Percentiles rank a stretch among this genome's conserved stretches.
Conservation (phyloP, 2,329 filamentous ascomycete species). For the Fusarium illudens region DNA sequence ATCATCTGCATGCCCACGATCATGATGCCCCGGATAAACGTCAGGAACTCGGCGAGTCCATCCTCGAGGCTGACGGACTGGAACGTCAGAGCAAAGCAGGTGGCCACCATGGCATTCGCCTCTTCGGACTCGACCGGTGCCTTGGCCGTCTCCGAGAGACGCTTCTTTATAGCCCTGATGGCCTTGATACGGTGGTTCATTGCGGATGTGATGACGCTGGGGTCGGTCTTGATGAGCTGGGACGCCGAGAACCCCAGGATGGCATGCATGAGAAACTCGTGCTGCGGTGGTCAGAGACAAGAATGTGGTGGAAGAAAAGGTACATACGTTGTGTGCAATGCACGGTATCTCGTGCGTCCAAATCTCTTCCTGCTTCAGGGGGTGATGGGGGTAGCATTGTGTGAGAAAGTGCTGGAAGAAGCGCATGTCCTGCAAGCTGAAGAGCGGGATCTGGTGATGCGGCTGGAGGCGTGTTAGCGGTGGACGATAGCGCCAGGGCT, state of each 20-base stretch:
- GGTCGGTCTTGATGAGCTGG: slow-evolving; percentile 63
- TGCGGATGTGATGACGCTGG: slow-evolving; percentile 63
- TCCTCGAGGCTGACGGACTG: slow-evolving; percentile 66
- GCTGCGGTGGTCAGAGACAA: slow-evolving; percentile 48
- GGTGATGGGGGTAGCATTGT: slow-evolving; percentile 69
- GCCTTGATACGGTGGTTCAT: slow-evolving; percentile 72
- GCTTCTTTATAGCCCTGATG: slow-evolving; percentile 67
- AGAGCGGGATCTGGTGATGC: slow-evolving; percentile 65
- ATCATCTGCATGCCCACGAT: slow-evolving; percentile 64
- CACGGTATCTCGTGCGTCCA: slow-evolving; percentile 75
- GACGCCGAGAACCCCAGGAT: slow-evolving; percentile 74
- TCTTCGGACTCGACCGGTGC: slow-evolving; percentile 57
- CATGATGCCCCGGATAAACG: slow-evolving; percentile 65
- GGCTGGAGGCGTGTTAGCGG: slow-evolving; percentile 49
- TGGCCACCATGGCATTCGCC: slow-evolving; percentile 66
- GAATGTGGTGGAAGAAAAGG: no score
- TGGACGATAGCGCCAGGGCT: neutral
- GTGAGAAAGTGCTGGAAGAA: slow-evolving; percentile 74
- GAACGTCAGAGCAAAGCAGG: slow-evolving; percentile 67
- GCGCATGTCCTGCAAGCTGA: slow-evolving; percentile 71
- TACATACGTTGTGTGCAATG: slow-evolving; percentile 69
- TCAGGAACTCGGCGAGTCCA: slow-evolving; percentile 68
- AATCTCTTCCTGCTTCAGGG: slow-evolving; percentile 69
- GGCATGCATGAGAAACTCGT: slow-evolving; percentile 75
- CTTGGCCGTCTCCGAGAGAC: slow-evolving; percentile 55